Base-by-base conservation (phyloP, 768 basidiomycete species). In the Lyophyllum semitale region DNA sequence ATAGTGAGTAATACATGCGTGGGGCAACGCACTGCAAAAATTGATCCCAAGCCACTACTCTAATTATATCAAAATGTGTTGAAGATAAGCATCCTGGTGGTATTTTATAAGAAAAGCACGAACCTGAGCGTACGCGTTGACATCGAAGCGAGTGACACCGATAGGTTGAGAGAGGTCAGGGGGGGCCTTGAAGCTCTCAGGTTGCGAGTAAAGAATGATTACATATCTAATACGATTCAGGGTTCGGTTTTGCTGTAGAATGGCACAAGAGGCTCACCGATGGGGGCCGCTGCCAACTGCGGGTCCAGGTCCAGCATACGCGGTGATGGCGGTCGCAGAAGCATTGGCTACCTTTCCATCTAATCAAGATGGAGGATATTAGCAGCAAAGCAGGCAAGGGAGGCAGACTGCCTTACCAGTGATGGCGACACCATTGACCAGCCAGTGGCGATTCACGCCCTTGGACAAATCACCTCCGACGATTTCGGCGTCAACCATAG, bases 391-490 rank as follows among this genome's bases (percentile, higher is more conserved):
- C 22, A 30, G 38, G 7, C 44, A 7, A 30, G n/a, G 17, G 22
- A 17, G 29, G 30, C 8, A 53, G 25, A 35, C 8, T 25, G 37
- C 12, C 63, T 27, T 59, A 83, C 84, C 72, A 22, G 66, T 61
- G 37, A 88, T 54, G 3, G 74, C 76, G 17, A 82, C 89, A 22
- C 79, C 75, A 67, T 92, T 91, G 57, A 85, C 82, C 45, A 93
- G 82, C 91, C 90, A 93, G 73, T 93, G 92, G 51, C 88, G 81
- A 47, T 84, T 90, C 59, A 85, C 84, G 18, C 83, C 85, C 8
- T 73, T 70, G 33, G 77, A 68, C 51, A 83, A 72, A 59, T 87
- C 77, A 45, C 80, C 72, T 35, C 90, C 89, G 33, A 87, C 85
- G 22, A 80, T 65, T 55, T 84, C 84, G 12, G 89, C 88, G 62